Base-by-base conservation (phyloP, 805 yeast genomes). In the Vanderwaltozyma polyspora region DNA sequence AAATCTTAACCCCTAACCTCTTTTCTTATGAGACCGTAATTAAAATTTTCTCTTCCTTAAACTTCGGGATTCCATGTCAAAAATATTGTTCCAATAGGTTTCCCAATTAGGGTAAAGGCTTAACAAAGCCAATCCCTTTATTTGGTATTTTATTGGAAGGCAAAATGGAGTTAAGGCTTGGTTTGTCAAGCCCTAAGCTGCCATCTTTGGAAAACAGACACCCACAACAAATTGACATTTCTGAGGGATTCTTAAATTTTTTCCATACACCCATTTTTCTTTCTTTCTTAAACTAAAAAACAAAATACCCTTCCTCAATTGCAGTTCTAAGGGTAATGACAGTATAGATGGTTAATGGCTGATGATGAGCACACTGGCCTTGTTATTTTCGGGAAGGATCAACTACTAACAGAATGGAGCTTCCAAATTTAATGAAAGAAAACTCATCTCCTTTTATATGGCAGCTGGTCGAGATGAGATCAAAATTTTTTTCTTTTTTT, bases 21-120 rank as follows among this genome's bases (percentile, higher is more conserved):
- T n/a, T n/a, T n/a, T n/a, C n/a, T n/a, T n/a, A n/a, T n/a, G n/a
- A n/a, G n/a, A n/a, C n/a, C n/a, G n/a, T n/a, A n/a, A n/a, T n/a
- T n/a, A n/a, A n/a, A n/a, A 15, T 58, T 46, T 28, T 86, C 60
- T 31, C 89, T 66, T 3, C 94, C 94, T 33, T 80, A 60, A 10
- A 45, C 42, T 46, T 81, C 87, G 1, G 94, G 84, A 49, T 78
- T 67, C 80, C 86, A 80, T 0, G 94, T 81, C 31, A 85, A 60
- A 21, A 68, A 35, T 48, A 77, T 78, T 5, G 93, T 80, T 14
- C 85, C 64, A 1, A 69, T 32, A 0, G 85, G 51, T 85, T 95
- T 1, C 95, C 95, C 3, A 78, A 54, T 46, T 85, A 60, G 0
- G 94, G 84, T 35, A 77, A 59, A 1, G 93, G 71, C 94, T 85